A percentile compares a stretch with the other conserved stretches of the same genome.
These are phyloP conservation scores for Gnetum montanum DNA, from an alignment of 75 land plant genomes.

Conservation along the genomic window DNA sequence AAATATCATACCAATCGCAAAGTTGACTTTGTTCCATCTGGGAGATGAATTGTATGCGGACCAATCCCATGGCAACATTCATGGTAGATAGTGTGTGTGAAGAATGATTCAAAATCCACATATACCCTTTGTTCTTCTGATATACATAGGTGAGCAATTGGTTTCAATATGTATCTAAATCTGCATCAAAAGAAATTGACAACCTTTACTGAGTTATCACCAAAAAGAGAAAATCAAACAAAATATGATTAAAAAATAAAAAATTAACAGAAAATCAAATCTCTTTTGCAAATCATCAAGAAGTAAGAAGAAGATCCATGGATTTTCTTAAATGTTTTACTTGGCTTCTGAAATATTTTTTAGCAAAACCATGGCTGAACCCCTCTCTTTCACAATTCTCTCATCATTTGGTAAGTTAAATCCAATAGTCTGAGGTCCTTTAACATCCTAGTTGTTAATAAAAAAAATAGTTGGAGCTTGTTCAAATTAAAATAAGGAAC, in stretches of 20 bases:
- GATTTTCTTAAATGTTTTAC: conserved; percentile 18
- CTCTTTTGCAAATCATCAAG: too few species aligned
- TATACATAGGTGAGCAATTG: conserved; percentile 73
- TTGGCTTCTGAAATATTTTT: conserved; percentile 93
- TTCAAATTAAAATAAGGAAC: too few species aligned
- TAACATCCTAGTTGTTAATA: too few species aligned
- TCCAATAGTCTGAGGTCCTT: conserved; percentile 96
- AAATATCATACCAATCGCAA: conserved; percentile 79
- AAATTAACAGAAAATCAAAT: neutral
- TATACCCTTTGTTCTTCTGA: conserved; percentile 48
- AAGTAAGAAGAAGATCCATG: neutral
- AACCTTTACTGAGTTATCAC: conserved; percentile 2
- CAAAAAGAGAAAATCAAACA: too few species aligned
- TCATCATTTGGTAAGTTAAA: conserved; percentile 99
- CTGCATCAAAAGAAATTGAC: conserved; percentile 38
- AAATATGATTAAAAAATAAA: neutral
- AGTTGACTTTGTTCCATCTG: conserved; percentile 79
- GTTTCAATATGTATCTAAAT: conserved; percentile 80
- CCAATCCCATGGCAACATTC: conserved; percentile 99
- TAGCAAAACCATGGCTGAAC: conserved; percentile 93
- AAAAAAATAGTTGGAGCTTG: too few species aligned
- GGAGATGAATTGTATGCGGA: conserved; percentile 80
- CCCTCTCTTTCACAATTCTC: conserved; percentile 79
- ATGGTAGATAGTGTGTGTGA: conserved; percentile 91
- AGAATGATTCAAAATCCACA: conserved; percentile 89